phyloP scores from a whole-genome alignment of 176 grass and related monocot genomes.

The Oryza coarctata region DNA sequence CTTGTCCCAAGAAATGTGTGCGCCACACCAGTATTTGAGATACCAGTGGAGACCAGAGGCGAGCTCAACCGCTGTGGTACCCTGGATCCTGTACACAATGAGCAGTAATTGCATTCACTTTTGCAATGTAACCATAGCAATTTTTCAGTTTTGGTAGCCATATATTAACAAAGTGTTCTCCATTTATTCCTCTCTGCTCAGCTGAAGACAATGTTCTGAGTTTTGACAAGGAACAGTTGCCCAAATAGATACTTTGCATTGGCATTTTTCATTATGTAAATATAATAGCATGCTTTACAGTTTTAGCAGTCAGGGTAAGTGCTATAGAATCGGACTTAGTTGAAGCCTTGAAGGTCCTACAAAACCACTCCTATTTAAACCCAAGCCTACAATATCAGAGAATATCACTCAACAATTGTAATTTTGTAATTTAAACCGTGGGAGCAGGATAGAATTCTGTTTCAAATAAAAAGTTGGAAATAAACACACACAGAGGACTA shows the following conservation, averaged over 20 bases:
- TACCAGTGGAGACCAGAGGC: conserved; percentile 95
- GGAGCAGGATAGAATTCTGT: background rate
- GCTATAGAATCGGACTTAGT: background rate
- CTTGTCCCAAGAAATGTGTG: conserved; percentile 96
- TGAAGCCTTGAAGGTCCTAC: background rate
- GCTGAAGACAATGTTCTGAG: background rate
- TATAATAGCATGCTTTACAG: background rate
- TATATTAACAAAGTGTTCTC: background rate
- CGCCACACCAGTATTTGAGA: conserved; percentile 83
- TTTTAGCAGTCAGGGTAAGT: background rate
- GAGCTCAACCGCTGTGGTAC: conserved; percentile 76
- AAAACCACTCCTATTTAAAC: background rate
- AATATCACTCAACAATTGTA: background rate
- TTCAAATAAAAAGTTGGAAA: background rate
- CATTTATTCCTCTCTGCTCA: background rate
- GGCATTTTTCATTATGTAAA: background rate
- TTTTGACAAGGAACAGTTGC: background rate
- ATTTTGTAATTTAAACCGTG: background rate
- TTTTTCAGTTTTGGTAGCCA: background rate
- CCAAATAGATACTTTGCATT: background rate
- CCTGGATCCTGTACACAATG: conserved; percentile 65
- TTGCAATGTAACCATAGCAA: background rate
- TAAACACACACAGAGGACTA: background rate
- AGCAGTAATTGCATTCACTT: conserved; percentile 16
- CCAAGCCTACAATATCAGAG: background rate